Evolutionary conservation across 352 stramenopile genomes (phyloP).

Genomic region (Globisporangium spiculum): DNA sequence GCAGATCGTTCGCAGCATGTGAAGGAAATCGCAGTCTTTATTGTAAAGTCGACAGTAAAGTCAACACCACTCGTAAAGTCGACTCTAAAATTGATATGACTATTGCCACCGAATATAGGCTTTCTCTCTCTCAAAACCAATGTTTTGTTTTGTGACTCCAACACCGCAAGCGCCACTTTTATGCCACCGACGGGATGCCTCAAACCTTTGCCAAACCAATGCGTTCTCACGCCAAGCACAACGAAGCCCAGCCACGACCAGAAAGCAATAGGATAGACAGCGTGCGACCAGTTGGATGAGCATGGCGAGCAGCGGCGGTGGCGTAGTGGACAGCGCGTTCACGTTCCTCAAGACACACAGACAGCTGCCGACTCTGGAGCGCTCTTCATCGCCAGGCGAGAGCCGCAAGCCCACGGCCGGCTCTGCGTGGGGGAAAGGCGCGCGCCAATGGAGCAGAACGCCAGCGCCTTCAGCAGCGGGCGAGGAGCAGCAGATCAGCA

Average conservation of each 20-base stretch:
- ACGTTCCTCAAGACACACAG: conserved; percentile 16
- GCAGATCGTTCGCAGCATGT: conserved; percentile 8
- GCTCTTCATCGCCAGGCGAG: not conserved
- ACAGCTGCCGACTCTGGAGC: conserved; percentile 9
- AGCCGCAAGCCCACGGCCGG: conserved; percentile 22
- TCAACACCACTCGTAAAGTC: not conserved
- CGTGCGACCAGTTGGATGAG: not conserved
- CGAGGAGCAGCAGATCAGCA: conserved; percentile 3
- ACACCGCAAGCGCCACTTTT: not conserved
- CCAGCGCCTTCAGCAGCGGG: not conserved
- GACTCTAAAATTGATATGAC: not conserved
- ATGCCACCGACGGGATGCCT: not conserved
- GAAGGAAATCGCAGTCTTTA: not conserved
- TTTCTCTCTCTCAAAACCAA: not conserved
- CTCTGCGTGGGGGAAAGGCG: conserved; percentile 51
- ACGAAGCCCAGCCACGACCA: not conserved
- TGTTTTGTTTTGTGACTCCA: not conserved
- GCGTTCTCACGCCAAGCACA: not conserved
- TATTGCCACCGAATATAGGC: not conserved
- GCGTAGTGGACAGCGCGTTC: conserved; percentile 13
- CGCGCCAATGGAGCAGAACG: conserved; percentile 34
- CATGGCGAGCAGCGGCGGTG: conserved; percentile 7
- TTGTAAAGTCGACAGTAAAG: not conserved
- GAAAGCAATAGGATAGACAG: not conserved
- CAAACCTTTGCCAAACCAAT: not conserved